Conservation (phyloP, 768 basidiomycete species). For the Boletus rubropictus region DNA sequence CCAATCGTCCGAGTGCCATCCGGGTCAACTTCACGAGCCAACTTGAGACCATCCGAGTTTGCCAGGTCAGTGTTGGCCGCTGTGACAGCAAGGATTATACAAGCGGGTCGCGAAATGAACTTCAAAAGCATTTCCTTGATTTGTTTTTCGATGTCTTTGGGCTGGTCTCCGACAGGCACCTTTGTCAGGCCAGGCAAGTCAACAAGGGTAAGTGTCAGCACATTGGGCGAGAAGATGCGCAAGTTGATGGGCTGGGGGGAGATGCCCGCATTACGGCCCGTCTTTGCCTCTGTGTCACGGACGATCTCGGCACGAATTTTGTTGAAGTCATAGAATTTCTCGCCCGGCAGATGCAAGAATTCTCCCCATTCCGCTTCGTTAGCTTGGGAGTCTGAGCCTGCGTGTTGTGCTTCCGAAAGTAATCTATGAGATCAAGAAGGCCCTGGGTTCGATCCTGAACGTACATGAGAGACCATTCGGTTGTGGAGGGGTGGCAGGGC, state of each 20-base stretch:
- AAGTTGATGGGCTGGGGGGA: conserved; percentile 97
- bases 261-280: conserved; percentile 96
- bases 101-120: conserved; percentile 91
- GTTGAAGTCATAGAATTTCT: conserved; percentile 97
- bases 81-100: conserved; percentile 95
- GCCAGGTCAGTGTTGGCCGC: conserved; percentile 96
- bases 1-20: conserved; percentile 96
- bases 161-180: conserved; percentile 94
- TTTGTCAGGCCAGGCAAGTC: conserved; percentile 95
- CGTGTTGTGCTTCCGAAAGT: conserved; percentile 27
- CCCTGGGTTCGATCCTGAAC: conserved; percentile 15
- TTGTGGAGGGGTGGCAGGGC: conserved; percentile 48
- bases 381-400: conserved; percentile 61
- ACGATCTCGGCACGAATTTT: conserved; percentile 97
- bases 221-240: conserved; percentile 95
- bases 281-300: conserved; percentile 96
- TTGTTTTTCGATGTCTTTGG: conserved; percentile 95
- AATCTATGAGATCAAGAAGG: conserved; percentile 1
- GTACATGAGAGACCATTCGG: conserved; percentile 42
- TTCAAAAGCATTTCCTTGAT: conserved; percentile 95
- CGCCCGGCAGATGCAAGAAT: conserved; percentile 91
- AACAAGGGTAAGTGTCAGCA: conserved; percentile 94
- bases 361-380: conserved; percentile 99
- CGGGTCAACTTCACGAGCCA: conserved; percentile 95
- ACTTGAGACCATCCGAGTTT: conserved; percentile 94